Evolutionary conservation across 169 alveolate genomes (phyloP), one percentile per base, ranked within the genome.

Genomic region (Theileria annulata): DNA sequence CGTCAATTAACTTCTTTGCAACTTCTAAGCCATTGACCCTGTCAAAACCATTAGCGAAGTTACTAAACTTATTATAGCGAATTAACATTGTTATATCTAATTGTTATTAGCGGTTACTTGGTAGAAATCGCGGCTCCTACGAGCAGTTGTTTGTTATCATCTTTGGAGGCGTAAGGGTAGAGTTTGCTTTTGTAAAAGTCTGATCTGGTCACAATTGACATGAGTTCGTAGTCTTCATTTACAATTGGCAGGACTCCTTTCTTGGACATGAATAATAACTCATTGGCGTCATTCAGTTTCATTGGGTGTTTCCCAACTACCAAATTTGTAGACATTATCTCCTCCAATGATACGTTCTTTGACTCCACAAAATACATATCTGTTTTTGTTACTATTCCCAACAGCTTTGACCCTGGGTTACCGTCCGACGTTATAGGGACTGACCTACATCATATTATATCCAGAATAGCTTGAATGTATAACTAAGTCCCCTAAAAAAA

Each of bases 401-500:
- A 78, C 76, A 95, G 88, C 77, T 93, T 91, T 30, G 96, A 93
- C 33, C 97, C 96, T 25, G 93, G 74, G 25, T 75, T 71, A 3
- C 98, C 97, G 54, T 87, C 91, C 6, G 79, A 81, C 10, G 98
- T 95, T 71, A 95, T 89, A 8, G 98, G 98, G 33, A 93, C 93
- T 13, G 96, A 90, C 12, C 71, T 62, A 49, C n/a, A 42, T 8
- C 6, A 42, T 42, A 42, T n/a, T n/a, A n/a, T n/a, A n/a, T n/a
- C n/a, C n/a, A n/a, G n/a, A n/a, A n/a, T n/a, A n/a, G n/a, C n/a
- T n/a, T n/a, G n/a, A n/a, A n/a, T n/a, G n/a, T n/a, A n/a, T n/a
- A n/a, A n/a, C n/a, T n/a, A n/a, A n/a, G n/a, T n/a, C n/a, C n/a
- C n/a, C n/a, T n/a, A n/a, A n/a, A n/a, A n/a, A n/a, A n/a, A n/a